A percentile compares a stretch with the other conserved stretches of the same genome.
These are phyloP conservation scores for Chaetomium tenue DNA, from an alignment of 495 filamentous ascomycete genomes.

Conservation along the genomic window DNA sequence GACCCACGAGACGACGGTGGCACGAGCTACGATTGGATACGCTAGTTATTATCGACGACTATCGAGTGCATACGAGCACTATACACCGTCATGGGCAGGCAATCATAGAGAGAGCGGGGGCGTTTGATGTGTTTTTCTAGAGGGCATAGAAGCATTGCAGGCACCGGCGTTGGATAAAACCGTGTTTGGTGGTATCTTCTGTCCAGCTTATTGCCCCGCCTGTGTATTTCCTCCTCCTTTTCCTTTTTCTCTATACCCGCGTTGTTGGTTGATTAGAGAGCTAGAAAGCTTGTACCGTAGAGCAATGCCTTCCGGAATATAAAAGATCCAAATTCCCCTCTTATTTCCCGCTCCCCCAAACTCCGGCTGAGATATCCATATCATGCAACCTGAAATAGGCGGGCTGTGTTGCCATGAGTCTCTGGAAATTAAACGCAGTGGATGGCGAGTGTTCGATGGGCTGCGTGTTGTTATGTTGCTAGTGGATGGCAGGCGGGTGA, in stretches of 20 bases:
- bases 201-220: background rate
- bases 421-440: too few relatives aligned
- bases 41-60: background rate
- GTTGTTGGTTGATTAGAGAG: slow-evolving; percentile 2
- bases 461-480: background rate
- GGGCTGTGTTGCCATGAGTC: too few relatives aligned
- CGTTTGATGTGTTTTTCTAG: background rate
- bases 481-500: too few relatives aligned
- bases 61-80: background rate
- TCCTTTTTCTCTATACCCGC: slow-evolving; percentile 15
- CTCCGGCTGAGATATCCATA: slow-evolving; percentile 5
- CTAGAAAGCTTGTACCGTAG: background rate
- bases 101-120: background rate
- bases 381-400: background rate
- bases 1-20: background rate
- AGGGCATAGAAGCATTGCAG: slow-evolving; percentile 10
- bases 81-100: background rate
- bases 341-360: background rate
- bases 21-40: slow-evolving; percentile 1
- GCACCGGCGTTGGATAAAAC: slow-evolving; percentile 7
- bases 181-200: background rate
- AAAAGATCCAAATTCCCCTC: background rate
- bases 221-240: slow-evolving; percentile 2
- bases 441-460: too few relatives aligned
- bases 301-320: background rate